These are phyloP conservation scores for Ramularia endophylla DNA, from an alignment of 2,329 filamentous ascomycete species.

Conservation along the genomic window DNA sequence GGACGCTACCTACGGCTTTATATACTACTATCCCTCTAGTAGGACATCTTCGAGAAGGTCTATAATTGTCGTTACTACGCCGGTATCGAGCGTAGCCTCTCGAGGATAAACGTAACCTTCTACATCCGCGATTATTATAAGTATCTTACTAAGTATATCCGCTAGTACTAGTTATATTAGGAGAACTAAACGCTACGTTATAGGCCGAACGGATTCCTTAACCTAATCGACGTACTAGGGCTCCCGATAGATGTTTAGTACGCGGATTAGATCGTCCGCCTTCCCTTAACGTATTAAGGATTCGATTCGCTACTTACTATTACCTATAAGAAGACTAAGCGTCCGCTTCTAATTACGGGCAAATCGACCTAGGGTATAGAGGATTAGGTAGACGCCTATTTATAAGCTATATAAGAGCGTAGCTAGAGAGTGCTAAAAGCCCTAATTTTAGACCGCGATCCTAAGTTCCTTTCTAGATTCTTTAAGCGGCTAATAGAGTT, in stretches of 20 bases:
- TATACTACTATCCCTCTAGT: neutral
- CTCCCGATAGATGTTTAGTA: neutral
- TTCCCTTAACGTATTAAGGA: neutral
- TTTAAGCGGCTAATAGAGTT: conserved; percentile 1
- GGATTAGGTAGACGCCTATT: conserved; percentile 1
- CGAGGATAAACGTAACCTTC: neutral
- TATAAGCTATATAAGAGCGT: neutral
- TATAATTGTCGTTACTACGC: neutral
- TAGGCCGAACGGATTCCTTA: neutral
- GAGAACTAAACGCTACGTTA: neutral
- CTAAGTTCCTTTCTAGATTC: conserved; percentile 1
- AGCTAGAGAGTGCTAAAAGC: conserved; percentile 2
- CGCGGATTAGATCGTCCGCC: neutral
- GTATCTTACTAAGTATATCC: conserved; percentile 1
- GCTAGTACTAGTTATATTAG: neutral
- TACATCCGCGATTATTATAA: neutral
- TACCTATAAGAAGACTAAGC: conserved; percentile 3
- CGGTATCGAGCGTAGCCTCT: neutral
- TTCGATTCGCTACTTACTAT: neutral
- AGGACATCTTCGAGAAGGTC: neutral
- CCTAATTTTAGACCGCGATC: conserved; percentile 5
- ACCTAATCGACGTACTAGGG: conserved; percentile 1
- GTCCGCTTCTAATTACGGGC: neutral
- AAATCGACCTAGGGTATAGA: neutral
- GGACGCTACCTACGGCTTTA: neutral